Percentiles rank a stretch among this genome's conserved stretches.
Evolutionary conservation across 2,329 filamentous ascomycete species (phyloP).

Genomic region (Rhinocladiella mackenziei): DNA sequence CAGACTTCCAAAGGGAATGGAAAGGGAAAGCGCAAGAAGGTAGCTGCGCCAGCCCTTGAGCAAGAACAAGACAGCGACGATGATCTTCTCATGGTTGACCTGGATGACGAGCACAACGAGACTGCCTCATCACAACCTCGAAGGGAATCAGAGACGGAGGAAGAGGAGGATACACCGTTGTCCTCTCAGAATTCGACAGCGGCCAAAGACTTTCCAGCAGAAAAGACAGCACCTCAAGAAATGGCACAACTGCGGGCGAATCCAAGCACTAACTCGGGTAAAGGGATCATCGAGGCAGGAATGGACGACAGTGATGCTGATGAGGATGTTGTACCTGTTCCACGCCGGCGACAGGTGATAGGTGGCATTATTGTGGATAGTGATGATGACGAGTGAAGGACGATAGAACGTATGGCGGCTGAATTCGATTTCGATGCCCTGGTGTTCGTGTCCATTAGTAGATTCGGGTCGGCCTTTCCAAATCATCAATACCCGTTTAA

Average conservation of each 20-base stretch:
- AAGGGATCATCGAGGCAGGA: neutral
- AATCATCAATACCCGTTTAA: neutral
- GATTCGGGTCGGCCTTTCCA: conserved; percentile 9
- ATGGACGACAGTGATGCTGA: conserved; percentile 19
- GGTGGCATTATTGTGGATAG: conserved; percentile 29
- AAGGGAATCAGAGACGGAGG: conserved; percentile 11
- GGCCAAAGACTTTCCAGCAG: conserved; percentile 4
- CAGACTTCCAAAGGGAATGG: conserved; percentile 6
- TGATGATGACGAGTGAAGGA: conserved; percentile 28
- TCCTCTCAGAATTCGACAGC: conserved; percentile 26
- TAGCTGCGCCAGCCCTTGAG: neutral
- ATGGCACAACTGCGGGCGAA: conserved; percentile 11
- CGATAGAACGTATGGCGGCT: no score
- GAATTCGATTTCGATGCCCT: no score
- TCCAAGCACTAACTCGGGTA: neutral
- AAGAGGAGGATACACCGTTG: conserved; percentile 32
- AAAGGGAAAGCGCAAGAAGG: conserved; percentile 13
- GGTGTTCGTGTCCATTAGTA: no score
- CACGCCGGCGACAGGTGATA: conserved; percentile 13
- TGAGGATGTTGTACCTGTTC: conserved; percentile 15
- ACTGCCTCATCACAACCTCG: conserved; percentile 20
- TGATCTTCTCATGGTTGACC: conserved; percentile 21
- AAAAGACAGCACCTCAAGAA: conserved; percentile 9
- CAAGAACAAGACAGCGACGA: conserved; percentile 21
- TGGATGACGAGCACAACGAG: conserved; percentile 16